Conservation (phyloP, 805 yeast genomes). For the Candida namnaoensis region DNA sequence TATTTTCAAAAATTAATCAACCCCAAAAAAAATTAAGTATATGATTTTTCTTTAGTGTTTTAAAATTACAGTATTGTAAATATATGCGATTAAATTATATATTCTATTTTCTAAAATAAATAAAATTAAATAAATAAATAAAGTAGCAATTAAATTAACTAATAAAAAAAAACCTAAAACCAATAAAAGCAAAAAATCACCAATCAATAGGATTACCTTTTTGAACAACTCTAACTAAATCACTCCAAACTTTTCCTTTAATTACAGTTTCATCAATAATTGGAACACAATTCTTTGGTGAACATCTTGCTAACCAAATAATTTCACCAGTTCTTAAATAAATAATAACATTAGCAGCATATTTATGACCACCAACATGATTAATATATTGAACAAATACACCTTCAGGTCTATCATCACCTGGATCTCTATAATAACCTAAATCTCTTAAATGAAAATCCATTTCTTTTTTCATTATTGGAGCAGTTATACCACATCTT, state of each 20-base stretch:
- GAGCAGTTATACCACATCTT: constrained; percentile 91
- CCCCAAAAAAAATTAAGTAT: too few relatives aligned
- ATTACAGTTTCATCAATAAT: constrained; percentile 71
- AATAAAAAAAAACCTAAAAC: too few relatives aligned
- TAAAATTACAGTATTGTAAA: too few relatives aligned
- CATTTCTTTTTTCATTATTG: constrained; percentile 74
- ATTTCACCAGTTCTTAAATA: constrained; percentile 67
- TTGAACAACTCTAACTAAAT: constrained; percentile 52
- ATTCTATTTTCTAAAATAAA: too few relatives aligned
- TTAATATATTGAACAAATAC: constrained; percentile 62
- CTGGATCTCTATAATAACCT: constrained; percentile 66
- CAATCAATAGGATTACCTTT: constrained; percentile 45
- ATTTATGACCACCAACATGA: constrained; percentile 96
- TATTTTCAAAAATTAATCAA: constrained; percentile 4
- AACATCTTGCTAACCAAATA: constrained; percentile 83
- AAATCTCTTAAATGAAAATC: constrained; percentile 63
- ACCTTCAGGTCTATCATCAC: constrained; percentile 72
- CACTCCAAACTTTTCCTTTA: constrained; percentile 62
- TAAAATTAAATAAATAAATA: too few relatives aligned
- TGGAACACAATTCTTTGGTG: constrained; percentile 66
- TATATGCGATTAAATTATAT: too few relatives aligned
- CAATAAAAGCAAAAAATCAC: too few relatives aligned
- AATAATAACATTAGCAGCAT: constrained; percentile 79
- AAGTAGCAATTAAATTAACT: too few relatives aligned
- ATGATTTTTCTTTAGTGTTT: too few relatives aligned